Percentiles rank a stretch among this genome's conserved stretches.
phyloP scores from a whole-genome alignment of 495 filamentous ascomycete genomes.

The Penicillium dipodomyicola region DNA sequence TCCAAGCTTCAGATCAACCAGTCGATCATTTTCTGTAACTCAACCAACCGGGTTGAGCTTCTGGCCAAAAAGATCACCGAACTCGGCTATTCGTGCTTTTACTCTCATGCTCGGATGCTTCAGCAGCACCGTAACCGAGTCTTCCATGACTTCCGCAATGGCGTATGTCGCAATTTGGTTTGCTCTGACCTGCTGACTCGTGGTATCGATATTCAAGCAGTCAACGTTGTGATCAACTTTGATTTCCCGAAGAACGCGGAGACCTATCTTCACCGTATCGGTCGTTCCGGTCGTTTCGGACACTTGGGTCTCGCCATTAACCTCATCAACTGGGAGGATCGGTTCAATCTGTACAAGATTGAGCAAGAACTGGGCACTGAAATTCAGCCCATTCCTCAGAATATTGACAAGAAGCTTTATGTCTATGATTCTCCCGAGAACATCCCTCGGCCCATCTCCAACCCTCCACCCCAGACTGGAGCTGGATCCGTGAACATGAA shows the following conservation, averaged over 20 bases:
- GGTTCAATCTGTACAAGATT: conserved; percentile 98
- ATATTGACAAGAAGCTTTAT: conserved; percentile 97
- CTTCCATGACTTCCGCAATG: conserved; percentile 98
- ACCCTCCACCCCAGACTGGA: conserved; percentile 32
- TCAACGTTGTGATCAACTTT: conserved; percentile 99
- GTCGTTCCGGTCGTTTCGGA: conserved; percentile 93
- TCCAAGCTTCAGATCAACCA: conserved; percentile 99
- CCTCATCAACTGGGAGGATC: conserved; percentile 98
- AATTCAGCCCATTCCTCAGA: conserved; percentile 89
- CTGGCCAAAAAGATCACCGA: conserved; percentile 99
- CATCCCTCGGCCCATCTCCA: conserved; percentile 77
- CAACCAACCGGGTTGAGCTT: conserved; percentile 94
- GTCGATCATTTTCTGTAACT: conserved; percentile 99
- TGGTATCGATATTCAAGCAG: conserved; percentile 98
- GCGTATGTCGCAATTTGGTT: conserved; percentile 94
- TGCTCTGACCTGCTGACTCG: conserved; percentile 97
- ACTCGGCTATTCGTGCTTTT: conserved; percentile 98
- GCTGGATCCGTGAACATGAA: conserved; percentile 24
- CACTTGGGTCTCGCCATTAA: conserved; percentile 98
- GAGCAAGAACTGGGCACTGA: conserved; percentile 96
- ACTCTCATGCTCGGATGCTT: conserved; percentile 98
- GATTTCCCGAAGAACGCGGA: conserved; percentile 99
- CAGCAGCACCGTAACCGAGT: conserved; percentile 96
- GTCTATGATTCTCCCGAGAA: conserved; percentile 95
- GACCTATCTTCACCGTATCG: conserved; percentile 98